These are phyloP conservation scores for Sphaerulina vaccinii DNA, from an alignment of 2,329 filamentous ascomycete genomes.

Conservation along the genomic window DNA sequence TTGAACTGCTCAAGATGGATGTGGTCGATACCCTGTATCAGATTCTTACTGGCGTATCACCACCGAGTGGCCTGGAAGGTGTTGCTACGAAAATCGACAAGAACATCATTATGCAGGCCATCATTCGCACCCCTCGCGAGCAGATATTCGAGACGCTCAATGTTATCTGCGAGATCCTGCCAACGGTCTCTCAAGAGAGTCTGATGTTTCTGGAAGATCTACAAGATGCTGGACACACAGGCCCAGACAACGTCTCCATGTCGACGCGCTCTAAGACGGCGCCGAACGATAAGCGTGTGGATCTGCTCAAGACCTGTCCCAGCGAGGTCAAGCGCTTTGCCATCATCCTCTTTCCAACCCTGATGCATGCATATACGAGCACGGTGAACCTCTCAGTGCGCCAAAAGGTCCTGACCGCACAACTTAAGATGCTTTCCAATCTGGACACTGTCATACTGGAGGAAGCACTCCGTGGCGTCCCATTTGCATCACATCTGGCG, in stretches of 20 bases:
- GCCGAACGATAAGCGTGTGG: slow-evolving; percentile 76
- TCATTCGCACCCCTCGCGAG: slow-evolving; percentile 92
- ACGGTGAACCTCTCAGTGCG: slow-evolving; percentile 94
- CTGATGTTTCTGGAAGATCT: slow-evolving; percentile 54
- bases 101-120: slow-evolving; percentile 96
- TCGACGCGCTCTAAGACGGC: slow-evolving; percentile 53
- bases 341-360: slow-evolving; percentile 85
- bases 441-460: slow-evolving; percentile 81
- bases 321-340: slow-evolving; percentile 86
- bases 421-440: slow-evolving; percentile 96
- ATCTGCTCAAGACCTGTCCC: slow-evolving; percentile 78
- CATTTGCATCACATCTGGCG: slow-evolving; percentile 92
- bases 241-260: slow-evolving; percentile 46
- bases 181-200: slow-evolving; percentile 63
- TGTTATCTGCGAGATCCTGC: slow-evolving; percentile 91
- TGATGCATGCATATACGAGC: slow-evolving; percentile 96
- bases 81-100: slow-evolving; percentile 86
- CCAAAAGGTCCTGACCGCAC: slow-evolving; percentile 92
- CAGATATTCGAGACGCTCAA: slow-evolving; percentile 97
- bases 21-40: slow-evolving; percentile 97
- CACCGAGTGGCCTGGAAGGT: slow-evolving; percentile 74
- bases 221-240: slow-evolving; percentile 50
- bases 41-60: slow-evolving; percentile 92
- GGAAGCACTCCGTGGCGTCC: slow-evolving; percentile 81
- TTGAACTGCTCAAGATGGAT: slow-evolving; percentile 91